Conservation (phyloP, 2,329 filamentous ascomycete species). For the Sclerotiophoma versabilis region DNA sequence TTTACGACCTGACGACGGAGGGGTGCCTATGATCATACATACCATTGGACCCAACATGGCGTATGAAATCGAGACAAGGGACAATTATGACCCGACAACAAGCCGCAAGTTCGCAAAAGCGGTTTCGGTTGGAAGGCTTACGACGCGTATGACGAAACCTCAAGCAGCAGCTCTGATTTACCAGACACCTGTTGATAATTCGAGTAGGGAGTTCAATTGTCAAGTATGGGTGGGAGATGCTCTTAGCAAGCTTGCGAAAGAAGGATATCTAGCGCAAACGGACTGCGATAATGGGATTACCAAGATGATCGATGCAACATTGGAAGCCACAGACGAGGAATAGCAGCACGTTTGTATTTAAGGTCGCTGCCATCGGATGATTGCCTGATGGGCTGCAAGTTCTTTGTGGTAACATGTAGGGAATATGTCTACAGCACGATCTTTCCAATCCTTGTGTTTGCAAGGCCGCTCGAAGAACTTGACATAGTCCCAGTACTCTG, state of each 20-base stretch:
- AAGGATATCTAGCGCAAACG: not conserved
- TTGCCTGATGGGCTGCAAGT: slow-evolving; percentile 1
- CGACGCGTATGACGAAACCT: not conserved
- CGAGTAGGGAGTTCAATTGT: not conserved
- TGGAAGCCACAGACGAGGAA: slow-evolving; percentile 1
- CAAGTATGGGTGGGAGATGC: not conserved
- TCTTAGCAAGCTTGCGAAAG: not conserved
- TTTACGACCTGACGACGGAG: not conserved
- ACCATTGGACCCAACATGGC: not conserved
- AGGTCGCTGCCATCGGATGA: slow-evolving; percentile 2
- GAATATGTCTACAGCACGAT: slow-evolving; percentile 1
- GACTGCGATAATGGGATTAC: not conserved
- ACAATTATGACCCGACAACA: not conserved
- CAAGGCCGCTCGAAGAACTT: slow-evolving; percentile 6
- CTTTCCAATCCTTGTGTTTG: not conserved
- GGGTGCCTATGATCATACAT: not conserved
- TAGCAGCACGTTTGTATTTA: not conserved
- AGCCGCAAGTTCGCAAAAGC: not conserved
- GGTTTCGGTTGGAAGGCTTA: not conserved
- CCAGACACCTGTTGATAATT: not conserved
- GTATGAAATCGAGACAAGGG: not conserved
- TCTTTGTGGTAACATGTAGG: not conserved
- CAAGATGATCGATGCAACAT: not conserved
- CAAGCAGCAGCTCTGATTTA: not conserved
- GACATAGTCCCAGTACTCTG: slow-evolving; percentile 1